Base-by-base conservation (phyloP, 1,139 yeast genomes). In the Magnusiomyces tetraspermus region DNA sequence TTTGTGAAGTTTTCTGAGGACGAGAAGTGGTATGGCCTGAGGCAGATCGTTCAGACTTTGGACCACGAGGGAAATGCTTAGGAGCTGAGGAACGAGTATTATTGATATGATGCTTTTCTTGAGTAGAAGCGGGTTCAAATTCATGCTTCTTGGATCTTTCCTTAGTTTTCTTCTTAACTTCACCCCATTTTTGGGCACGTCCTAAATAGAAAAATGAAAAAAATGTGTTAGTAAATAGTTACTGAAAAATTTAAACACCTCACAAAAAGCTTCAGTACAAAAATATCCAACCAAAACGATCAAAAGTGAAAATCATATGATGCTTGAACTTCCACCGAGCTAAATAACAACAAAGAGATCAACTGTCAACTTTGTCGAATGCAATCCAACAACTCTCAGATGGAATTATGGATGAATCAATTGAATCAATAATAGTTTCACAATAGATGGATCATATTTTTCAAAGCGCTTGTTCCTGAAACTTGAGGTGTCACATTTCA, bases 171-270 rank as follows among this genome's bases (percentile, higher is more conserved):
- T 76, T 78, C 67, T 78, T 79, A 52, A 79, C 83, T 63, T 79
- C 81, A 59, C 79, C 83, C 82, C 83, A 79, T 64, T 77, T 78
- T 54, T 75, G 69, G 36, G 77, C 82, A 49, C 67, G 65, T 68
- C 76, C 56, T 54, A 49, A 3, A 40, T 41, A 13, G 4, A 31
- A 45, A 2, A 21, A 30, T 30, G 21, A 59, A 51, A 46, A 5
- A 36, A 21, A 43, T 3, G 43, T 23, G 42, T 46, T 33, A 49
- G 43, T 21, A 46, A 44, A 38, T n/a, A 46, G 36, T 38, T 30
- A 37, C n/a, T 6, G 5, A 17, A 26, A 6, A 28, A 2, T 17
- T 26, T 28, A 23, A 45, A 19, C 48, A 15, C 13, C 17, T 31
- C 2, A 31, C 28, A 2, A 21, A 38, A 13, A 3, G 22, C 15